Conservation (phyloP, 345 rosid genomes). For the Lepidium sativum region DNA sequence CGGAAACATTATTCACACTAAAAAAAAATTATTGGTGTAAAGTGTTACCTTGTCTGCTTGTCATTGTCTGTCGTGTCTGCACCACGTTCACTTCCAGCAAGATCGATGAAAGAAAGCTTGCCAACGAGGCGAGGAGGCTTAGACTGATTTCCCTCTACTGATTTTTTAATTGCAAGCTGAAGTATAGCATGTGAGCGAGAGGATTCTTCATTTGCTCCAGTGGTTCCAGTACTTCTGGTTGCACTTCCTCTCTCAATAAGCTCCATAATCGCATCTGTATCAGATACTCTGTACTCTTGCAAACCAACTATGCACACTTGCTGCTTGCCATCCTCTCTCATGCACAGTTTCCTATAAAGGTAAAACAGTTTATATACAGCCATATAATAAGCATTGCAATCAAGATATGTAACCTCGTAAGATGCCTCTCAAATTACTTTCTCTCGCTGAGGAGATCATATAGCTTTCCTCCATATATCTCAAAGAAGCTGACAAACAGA, state of each 20-base stretch:
- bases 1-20: slow-evolving; percentile 6
- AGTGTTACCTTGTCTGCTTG: slow-evolving; percentile 79
- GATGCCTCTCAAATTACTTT: slow-evolving; percentile 54
- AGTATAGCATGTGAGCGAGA: slow-evolving; percentile 98
- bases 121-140: slow-evolving; percentile 92
- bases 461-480: slow-evolving; percentile 93
- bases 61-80: slow-evolving; percentile 99
- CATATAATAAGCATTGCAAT: neutral
- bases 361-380: neutral
- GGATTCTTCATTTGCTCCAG: slow-evolving; percentile 99
- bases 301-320: slow-evolving; percentile 97
- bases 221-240: slow-evolving; percentile 91
- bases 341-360: slow-evolving; percentile 65
- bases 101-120: slow-evolving; percentile 94
- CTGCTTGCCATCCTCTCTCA: slow-evolving; percentile 99
- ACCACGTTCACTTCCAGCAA: slow-evolving; percentile 99
- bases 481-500: slow-evolving; percentile 88
- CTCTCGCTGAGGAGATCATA: slow-evolving; percentile 89
- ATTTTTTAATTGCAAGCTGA: slow-evolving; percentile 88
- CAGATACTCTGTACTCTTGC: slow-evolving; percentile 91
- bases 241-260: slow-evolving; percentile 92
- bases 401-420: neutral
- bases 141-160: slow-evolving; percentile 68
- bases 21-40: too few species aligned
- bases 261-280: slow-evolving; percentile 85